These are phyloP conservation scores for Epicoccum nigrum DNA, from an alignment of 2,329 filamentous ascomycete species.

Conservation along the genomic window DNA sequence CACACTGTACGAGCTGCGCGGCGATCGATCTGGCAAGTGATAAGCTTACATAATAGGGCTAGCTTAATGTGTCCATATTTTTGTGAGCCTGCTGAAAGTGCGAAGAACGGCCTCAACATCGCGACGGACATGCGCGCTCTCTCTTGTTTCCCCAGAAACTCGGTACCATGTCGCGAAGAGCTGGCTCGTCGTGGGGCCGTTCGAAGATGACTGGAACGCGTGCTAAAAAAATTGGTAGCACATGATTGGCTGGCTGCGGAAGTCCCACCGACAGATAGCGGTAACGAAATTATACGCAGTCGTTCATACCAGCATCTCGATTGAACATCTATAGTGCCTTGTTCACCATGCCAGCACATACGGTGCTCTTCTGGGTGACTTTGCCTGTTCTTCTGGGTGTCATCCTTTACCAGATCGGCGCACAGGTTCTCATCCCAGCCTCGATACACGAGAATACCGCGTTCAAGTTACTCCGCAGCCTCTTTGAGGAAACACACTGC, in stretches of 20 bases:
- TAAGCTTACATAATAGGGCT: conserved; percentile 3
- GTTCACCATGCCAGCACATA: conserved; percentile 30
- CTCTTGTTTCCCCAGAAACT: neutral
- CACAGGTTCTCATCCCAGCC: conserved; percentile 23
- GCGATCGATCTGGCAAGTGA: neutral
- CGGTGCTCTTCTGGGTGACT: conserved; percentile 29
- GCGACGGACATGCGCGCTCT: neutral
- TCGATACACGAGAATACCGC: conserved; percentile 24
- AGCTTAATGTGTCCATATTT: neutral
- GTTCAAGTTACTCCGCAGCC: conserved; percentile 30
- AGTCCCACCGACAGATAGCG: conserved; percentile 12
- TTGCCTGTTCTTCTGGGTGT: conserved; percentile 35
- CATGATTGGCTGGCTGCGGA: conserved; percentile 12
- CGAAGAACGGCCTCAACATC: neutral
- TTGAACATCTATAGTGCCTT: neutral
- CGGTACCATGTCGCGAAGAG: neutral
- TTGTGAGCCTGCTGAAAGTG: neutral
- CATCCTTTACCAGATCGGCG: conserved; percentile 37
- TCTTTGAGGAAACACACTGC: conserved; percentile 48
- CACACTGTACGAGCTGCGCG: conserved; percentile 4
- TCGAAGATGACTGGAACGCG: conserved; percentile 1
- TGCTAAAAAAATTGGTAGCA: neutral
- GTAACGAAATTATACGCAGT: conserved; percentile 5
- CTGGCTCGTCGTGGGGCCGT: neutral
- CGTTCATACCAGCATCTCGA: conserved; percentile 6